Evolutionary conservation across 106 monocot species (phyloP), one percentile per base, ranked within the genome.

Genomic region (Vanilla planifolia): DNA sequence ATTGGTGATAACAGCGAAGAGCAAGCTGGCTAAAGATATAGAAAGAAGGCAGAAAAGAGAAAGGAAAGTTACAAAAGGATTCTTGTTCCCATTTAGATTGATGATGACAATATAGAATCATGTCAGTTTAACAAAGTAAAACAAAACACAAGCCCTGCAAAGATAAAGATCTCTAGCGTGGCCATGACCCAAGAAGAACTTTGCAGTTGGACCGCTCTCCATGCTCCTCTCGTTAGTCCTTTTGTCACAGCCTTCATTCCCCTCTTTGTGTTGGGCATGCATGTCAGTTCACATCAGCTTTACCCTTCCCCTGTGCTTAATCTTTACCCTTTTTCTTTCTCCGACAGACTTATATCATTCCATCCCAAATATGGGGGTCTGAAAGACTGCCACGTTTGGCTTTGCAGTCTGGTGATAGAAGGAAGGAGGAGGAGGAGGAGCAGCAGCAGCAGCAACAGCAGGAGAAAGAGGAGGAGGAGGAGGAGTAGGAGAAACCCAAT

Each of bases 321-420:
- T 56, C 24, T 62, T 9, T 21, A 13, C 57, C 36, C 30, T 33
- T 32, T 45, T 11, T 35, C 22, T 63, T 6, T 53, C 19, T 43
- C 20, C 27, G 5, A 6, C 64, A 15, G 22, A 8, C 42, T 10
- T 45, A 35, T 34, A 55, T 85, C 84, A 92, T 81, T 92, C 92
- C 46, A 88, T 93, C 21, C 92, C 92, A 79, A 71, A 88, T 25
- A 93, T 81, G 19, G 92, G 79, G 26, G 85, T 88, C 61, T 84
- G 88, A 65, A 68, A 81, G 40, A 75, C 51, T 28, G 71, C 70
- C 43, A 78, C 70, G 59, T 84, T 87, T 15, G 78, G 65, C 66
- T 84, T 92, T 39, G 68, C 72, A 51, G 74, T 33, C 59, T 80
- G 73, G 29, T 63, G 63, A 62, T 82, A 82, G 59, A 78, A 71